Evolutionary conservation across 179 eudicot genomes (phyloP).

Genomic region (Patellifolia procumbens): DNA sequence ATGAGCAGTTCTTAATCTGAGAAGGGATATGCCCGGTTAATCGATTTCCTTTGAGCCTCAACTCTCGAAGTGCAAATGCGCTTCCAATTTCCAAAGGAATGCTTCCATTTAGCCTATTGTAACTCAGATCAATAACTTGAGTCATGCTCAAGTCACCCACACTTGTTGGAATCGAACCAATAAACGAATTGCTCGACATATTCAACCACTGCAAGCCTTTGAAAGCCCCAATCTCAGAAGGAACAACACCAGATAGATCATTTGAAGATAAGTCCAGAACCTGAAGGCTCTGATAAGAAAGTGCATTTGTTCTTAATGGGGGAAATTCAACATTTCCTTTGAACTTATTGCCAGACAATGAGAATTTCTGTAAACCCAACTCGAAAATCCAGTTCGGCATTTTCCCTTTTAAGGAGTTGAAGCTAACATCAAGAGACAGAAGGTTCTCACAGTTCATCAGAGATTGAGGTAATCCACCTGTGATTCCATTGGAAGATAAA

Average conservation of each 20-base stretch:
- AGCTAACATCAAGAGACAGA: conserved; percentile 54
- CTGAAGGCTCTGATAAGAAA: conserved; percentile 46
- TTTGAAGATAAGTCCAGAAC: conserved; percentile 66
- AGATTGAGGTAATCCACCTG: conserved; percentile 68
- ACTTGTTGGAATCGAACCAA: conserved; percentile 54
- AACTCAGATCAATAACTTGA: conserved; percentile 60
- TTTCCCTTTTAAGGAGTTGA: conserved; percentile 56
- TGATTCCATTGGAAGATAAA: conserved; percentile 55
- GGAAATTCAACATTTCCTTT: conserved; percentile 49
- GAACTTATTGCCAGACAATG: conserved; percentile 52
- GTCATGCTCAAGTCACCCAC: conserved; percentile 49
- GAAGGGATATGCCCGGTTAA: conserved; percentile 59
- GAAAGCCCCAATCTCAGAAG: conserved; percentile 48
- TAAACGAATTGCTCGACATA: conserved; percentile 55
- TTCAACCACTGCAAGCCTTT: conserved; percentile 54
- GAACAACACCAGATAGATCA: conserved; percentile 57
- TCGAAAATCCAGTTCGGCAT: conserved; percentile 69
- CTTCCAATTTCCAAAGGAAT: conserved; percentile 57
- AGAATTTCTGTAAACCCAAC: conserved; percentile 50
- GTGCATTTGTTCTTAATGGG: conserved; percentile 24
- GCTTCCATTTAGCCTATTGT: conserved; percentile 60
- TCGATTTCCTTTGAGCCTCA: conserved; percentile 51
- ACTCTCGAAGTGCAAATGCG: conserved; percentile 44
- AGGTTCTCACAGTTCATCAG: conserved; percentile 51
- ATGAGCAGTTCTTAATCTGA: conserved; percentile 63